Conservation (phyloP, 805 yeast species). For the Danielozyma ontarioensis region DNA sequence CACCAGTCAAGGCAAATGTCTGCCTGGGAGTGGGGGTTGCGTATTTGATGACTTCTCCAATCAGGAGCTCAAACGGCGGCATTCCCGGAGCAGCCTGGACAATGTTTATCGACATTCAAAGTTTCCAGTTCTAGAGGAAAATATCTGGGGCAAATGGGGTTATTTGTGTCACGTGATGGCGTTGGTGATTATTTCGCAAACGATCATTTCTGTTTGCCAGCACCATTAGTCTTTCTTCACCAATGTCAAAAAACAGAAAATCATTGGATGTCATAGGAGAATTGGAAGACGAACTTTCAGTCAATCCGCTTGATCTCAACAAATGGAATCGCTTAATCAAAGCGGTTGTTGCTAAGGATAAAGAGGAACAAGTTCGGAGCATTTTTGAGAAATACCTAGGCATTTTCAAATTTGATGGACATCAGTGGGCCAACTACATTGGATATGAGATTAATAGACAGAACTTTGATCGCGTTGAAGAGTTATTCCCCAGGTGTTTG, state of each 20-base stretch:
- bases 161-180: too few species aligned
- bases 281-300: slow-evolving; percentile 49
- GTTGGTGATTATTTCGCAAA: too few species aligned
- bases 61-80: background rate
- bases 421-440: slow-evolving; percentile 71
- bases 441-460: slow-evolving; percentile 58
- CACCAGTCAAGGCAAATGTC: background rate
- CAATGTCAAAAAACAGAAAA: slow-evolving; percentile 16
- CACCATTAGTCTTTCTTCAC: background rate
- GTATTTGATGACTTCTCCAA: background rate
- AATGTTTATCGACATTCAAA: background rate
- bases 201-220: background rate
- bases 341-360: slow-evolving; percentile 45
- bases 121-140: too few species aligned
- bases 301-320: slow-evolving; percentile 47
- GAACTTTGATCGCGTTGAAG: slow-evolving; percentile 63
- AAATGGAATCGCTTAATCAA: slow-evolving; percentile 56
- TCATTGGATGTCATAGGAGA: slow-evolving; percentile 52
- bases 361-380: slow-evolving; percentile 53
- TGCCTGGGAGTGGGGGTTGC: background rate
- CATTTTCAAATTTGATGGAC: slow-evolving; percentile 60
- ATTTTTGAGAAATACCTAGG: slow-evolving; percentile 56
- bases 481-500: slow-evolving; percentile 59
- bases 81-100: background rate
- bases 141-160: too few species aligned